phyloP scores from a whole-genome alignment of 768 basidiomycete genomes.

The Crucibulum laeve region DNA sequence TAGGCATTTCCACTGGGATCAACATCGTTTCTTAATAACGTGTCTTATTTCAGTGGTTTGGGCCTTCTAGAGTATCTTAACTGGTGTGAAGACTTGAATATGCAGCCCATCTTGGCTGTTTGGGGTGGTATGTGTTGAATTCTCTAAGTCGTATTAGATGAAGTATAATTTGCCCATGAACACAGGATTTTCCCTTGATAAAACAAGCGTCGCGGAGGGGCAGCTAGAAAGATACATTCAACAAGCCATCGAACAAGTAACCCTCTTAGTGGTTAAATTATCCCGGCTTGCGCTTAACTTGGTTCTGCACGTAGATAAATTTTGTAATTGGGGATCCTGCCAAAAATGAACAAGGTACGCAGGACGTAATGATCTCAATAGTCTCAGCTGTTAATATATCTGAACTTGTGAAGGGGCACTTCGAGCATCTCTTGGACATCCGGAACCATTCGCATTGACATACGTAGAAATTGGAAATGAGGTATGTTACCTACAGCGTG shows the following conservation, averaged over 20 bases:
- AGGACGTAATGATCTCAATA: not conserved
- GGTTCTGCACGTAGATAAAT: conserved; percentile 31
- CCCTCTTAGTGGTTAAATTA: not conserved
- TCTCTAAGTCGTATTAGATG: not conserved
- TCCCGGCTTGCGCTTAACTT: not conserved
- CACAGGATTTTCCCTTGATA: conserved; percentile 42
- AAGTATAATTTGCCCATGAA: not conserved
- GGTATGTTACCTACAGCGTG: conserved; percentile 14
- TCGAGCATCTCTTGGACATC: conserved; percentile 49
- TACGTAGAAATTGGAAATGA: conserved; percentile 56
- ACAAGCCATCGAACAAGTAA: conserved; percentile 45
- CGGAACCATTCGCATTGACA: conserved; percentile 40
- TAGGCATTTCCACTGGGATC: not conserved
- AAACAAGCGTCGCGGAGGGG: conserved; percentile 34
- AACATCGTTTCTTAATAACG: not conserved
- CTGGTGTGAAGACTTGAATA: conserved; percentile 48
- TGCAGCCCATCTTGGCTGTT: conserved; percentile 55
- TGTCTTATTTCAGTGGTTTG: conserved; percentile 9
- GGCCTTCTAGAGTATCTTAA: conserved; percentile 26
- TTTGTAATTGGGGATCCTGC: conserved; percentile 44
- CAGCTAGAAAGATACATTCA: conserved; percentile 44
- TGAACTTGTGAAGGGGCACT: conserved; percentile 30
- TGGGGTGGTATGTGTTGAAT: conserved; percentile 34
- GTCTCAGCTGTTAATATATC: not conserved
- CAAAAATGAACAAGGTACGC: conserved; percentile 28